Evolutionary conservation across 2,329 filamentous ascomycete genomes (phyloP).

Genomic region (Botrytis hyacinthi): DNA sequence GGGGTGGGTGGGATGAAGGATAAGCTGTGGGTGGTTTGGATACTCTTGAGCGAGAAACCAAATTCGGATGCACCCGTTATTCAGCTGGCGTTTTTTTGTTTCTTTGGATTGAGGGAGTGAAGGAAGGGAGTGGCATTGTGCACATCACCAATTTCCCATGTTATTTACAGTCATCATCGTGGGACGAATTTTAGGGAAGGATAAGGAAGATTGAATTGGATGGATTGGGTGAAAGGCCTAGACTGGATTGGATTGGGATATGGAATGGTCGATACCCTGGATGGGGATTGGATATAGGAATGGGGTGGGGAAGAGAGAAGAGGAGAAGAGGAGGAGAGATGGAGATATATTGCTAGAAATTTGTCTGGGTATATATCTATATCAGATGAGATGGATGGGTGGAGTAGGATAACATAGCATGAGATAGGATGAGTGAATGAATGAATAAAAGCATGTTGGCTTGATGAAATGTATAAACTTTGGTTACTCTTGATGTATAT

Average conservation of each 20-base stretch:
- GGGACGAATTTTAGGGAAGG: background rate
- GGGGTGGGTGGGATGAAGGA: background rate
- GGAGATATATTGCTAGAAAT: background rate
- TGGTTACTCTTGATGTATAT: background rate
- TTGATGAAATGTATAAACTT: background rate
- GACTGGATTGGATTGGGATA: background rate
- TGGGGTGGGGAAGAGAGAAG: background rate
- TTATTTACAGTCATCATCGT: background rate
- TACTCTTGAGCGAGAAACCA: background rate
- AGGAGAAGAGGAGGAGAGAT: background rate
- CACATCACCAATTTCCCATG: background rate
- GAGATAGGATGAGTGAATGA: background rate
- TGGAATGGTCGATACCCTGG: slow-evolving; percentile 1
- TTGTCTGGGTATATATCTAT: background rate
- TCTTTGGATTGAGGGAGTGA: background rate
- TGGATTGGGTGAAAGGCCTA: background rate
- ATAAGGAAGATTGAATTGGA: background rate
- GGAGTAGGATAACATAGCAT: background rate
- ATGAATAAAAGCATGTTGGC: background rate
- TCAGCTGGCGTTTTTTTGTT: slow-evolving; percentile 19
- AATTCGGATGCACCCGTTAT: background rate
- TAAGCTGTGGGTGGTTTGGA: slow-evolving; percentile 7
- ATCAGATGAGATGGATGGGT: background rate
- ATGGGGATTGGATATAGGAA: background rate
- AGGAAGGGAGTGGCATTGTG: background rate